Evolutionary conservation across 176 grass and related monocot species (phyloP).

Genomic region (Oryza australiensis): DNA sequence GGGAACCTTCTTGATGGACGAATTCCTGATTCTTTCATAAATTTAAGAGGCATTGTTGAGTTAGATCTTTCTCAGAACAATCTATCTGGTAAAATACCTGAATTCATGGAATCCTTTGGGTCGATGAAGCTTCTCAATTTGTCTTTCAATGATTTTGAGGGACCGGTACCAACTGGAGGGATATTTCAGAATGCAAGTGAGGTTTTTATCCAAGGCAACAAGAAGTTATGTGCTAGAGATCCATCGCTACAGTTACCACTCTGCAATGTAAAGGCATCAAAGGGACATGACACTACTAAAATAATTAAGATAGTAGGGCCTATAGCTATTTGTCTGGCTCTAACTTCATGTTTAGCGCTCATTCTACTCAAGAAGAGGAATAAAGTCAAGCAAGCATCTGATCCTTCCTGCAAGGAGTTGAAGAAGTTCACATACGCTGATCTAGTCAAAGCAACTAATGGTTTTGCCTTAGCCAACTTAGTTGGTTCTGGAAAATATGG

Average conservation of each 20-base stretch:
- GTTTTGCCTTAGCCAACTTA: conserved; percentile 28
- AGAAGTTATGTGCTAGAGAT: conserved; percentile 9
- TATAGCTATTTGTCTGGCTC: background rate
- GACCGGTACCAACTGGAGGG: conserved; percentile 32
- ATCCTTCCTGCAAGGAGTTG: background rate
- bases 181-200: conserved; percentile 23
- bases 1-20: conserved; percentile 31
- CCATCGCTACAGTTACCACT: conserved; percentile 1
- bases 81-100: conserved; percentile 32
- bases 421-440: conserved; percentile 27
- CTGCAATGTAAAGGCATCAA: background rate
- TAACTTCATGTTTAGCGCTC: background rate
- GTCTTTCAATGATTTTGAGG: conserved; percentile 39
- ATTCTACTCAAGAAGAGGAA: background rate
- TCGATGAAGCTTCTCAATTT: conserved; percentile 27
- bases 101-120: background rate
- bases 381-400: background rate
- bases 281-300: background rate
- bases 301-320: background rate
- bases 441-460: conserved; percentile 26
- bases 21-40: conserved; percentile 26
- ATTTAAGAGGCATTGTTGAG: background rate
- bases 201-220: conserved; percentile 22
- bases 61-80: conserved; percentile 42
- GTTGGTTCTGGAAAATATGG: conserved; percentile 37